phyloP scores from a whole-genome alignment of 2,329 filamentous ascomycete genomes.

The Apiospora rasikravindrae region DNA sequence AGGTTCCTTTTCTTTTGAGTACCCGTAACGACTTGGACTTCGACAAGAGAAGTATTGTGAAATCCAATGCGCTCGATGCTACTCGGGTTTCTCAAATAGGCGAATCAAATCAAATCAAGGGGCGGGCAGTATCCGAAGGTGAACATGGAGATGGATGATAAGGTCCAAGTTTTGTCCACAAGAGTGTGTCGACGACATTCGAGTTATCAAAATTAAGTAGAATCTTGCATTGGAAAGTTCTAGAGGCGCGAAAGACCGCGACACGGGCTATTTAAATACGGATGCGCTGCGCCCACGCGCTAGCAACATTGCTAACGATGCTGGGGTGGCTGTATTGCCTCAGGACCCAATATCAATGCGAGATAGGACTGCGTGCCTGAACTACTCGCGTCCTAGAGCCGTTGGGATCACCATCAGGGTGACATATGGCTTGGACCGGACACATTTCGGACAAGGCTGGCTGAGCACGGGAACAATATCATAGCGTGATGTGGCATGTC shows the following conservation, averaged over 20 bases:
- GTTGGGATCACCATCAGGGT: neutral
- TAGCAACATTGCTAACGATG: neutral
- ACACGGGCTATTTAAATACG: no score
- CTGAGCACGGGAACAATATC: no score
- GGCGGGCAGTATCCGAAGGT: neutral
- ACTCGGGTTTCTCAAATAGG: neutral
- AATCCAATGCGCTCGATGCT: neutral
- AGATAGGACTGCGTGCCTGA: no score
- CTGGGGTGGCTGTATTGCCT: neutral
- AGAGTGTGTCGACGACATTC: neutral
- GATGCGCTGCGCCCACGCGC: neutral
- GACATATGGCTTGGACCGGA: neutral
- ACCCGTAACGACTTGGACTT: neutral
- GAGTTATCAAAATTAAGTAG: neutral
- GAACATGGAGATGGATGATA: neutral
- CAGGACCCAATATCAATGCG: neutral
- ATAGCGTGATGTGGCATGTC: no score
- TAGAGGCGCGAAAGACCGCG: neutral
- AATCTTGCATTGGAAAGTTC: neutral
- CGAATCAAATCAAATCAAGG: neutral
- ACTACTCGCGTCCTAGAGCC: no score
- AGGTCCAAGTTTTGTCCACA: neutral
- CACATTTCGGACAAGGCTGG: no score
- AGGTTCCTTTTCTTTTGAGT: neutral
- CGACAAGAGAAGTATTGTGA: neutral